These are phyloP conservation scores for Clarireedia hainanense DNA, from an alignment of 2,329 filamentous ascomycete genomes.

Conservation along the genomic window DNA sequence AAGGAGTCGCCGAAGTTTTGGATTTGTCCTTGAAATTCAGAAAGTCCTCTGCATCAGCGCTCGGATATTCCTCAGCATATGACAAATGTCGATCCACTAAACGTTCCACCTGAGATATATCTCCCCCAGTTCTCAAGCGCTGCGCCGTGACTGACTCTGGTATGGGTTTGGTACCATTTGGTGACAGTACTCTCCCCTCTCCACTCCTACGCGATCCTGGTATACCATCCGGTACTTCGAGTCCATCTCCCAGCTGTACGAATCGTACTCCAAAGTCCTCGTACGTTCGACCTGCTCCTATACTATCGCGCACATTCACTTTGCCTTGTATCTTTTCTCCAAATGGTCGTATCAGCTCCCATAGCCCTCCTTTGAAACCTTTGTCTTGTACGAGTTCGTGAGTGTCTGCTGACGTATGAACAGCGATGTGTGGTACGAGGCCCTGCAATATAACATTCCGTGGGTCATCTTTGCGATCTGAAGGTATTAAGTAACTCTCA, in stretches of 20 bases:
- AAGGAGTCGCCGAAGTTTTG: constrained; percentile 38
- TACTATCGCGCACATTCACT: constrained; percentile 83
- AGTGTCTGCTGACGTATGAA: constrained; percentile 81
- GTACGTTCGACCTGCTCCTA: constrained; percentile 71
- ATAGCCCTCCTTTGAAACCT: constrained; percentile 73
- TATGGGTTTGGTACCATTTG: constrained; percentile 18
- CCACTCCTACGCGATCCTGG: constrained; percentile 29
- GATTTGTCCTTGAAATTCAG: constrained; percentile 32
- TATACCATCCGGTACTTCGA: constrained; percentile 42
- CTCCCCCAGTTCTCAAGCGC: constrained; percentile 33
- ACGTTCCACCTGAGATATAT: constrained; percentile 66
- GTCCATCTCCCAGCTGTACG: constrained; percentile 56
- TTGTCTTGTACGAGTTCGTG: constrained; percentile 74
- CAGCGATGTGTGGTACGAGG: constrained; percentile 81
- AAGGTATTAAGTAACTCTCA: constrained; percentile 24
- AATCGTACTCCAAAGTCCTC: constrained; percentile 91
- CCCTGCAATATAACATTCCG: constrained; percentile 67
- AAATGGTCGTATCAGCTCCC: constrained; percentile 82
- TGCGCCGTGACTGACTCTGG: constrained; percentile 14
- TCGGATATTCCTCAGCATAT: constrained; percentile 53
- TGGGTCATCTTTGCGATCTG: constrained; percentile 36
- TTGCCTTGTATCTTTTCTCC: constrained; percentile 83
- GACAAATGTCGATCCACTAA: constrained; percentile 73
- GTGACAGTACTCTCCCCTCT: constrained; percentile 18
- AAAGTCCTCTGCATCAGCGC: constrained; percentile 24